Conservation (phyloP, 345 rosid species). For the Camelina hispida region DNA sequence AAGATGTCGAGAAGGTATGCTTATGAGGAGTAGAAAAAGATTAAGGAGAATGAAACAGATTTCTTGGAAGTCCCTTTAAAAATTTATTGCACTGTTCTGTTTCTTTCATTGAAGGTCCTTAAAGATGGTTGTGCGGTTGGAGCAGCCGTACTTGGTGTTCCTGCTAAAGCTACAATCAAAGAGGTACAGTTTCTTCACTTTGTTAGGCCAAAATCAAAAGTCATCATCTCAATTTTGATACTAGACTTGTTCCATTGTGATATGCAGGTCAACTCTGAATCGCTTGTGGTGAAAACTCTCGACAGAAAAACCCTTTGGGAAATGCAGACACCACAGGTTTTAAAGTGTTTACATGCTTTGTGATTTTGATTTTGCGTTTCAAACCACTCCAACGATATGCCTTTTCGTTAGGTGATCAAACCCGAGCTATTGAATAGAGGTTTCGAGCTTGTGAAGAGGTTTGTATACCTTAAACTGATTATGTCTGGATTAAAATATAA, state of each 20-base stretch:
- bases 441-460: constrained; percentile 91
- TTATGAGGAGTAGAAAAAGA: not conserved
- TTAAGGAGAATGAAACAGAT: not conserved
- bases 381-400: not conserved
- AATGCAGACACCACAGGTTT: constrained; percentile 98
- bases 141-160: constrained; percentile 98
- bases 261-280: constrained; percentile 70
- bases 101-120: constrained; percentile 60
- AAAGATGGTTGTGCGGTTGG: constrained; percentile 73
- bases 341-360: not conserved
- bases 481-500: not conserved
- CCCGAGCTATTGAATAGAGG: constrained; percentile 80
- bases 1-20: constrained; percentile 75
- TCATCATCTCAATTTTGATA: not conserved
- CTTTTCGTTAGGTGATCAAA: constrained; percentile 68
- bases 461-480: constrained; percentile 20
- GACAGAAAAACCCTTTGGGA: constrained; percentile 96
- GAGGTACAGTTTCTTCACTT: constrained; percentile 61
- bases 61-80: not conserved
- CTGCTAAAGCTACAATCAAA: constrained; percentile 93
- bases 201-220: no score
- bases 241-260: constrained; percentile 3
- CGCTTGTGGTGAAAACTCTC: constrained; percentile 83
- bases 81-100: not conserved
- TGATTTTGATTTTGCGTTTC: constrained; percentile 10